These are phyloP conservation scores for Kwoniella shandongensis DNA, from an alignment of 768 basidiomycete genomes.

Conservation along the genomic window DNA sequence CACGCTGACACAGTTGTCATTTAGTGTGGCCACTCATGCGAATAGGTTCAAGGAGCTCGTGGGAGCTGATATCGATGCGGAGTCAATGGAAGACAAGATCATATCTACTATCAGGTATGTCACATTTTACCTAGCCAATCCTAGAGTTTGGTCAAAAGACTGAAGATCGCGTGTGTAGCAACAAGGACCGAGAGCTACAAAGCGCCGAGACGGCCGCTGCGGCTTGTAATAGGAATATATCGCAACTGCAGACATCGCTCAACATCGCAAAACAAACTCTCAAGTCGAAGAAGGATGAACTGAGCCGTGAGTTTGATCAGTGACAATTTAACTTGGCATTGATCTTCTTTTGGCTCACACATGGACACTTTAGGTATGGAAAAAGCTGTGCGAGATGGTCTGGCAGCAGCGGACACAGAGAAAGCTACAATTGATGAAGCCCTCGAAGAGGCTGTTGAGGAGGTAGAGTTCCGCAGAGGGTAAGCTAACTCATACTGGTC, in stretches of 20 bases:
- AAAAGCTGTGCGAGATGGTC: slow-evolving; percentile 56
- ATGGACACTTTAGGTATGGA: slow-evolving; percentile 58
- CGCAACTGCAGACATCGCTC: slow-evolving; percentile 65
- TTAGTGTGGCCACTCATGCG: slow-evolving; percentile 66
- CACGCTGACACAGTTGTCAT: slow-evolving; percentile 8
- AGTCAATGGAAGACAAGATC: slow-evolving; percentile 73
- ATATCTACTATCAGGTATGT: slow-evolving; percentile 47
- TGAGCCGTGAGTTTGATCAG: slow-evolving; percentile 59
- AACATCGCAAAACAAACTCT: slow-evolving; percentile 65
- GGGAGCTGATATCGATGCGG: slow-evolving; percentile 62
- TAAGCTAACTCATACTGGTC: slow-evolving; percentile 17
- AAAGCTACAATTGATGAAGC: slow-evolving; percentile 47
- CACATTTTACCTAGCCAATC: background rate
- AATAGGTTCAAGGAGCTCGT: slow-evolving; percentile 66
- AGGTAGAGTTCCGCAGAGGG: slow-evolving; percentile 38
- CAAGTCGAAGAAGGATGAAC: slow-evolving; percentile 63
- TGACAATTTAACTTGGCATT: background rate
- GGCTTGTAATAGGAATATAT: slow-evolving; percentile 61
- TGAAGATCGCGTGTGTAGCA: too few species aligned
- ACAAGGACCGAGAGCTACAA: slow-evolving; percentile 64
- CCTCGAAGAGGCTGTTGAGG: slow-evolving; percentile 43
- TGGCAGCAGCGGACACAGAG: slow-evolving; percentile 32
- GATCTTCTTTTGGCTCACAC: background rate
- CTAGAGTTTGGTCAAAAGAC: background rate
- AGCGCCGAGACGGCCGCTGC: slow-evolving; percentile 57